phyloP scores from a whole-genome alignment of 2,329 filamentous ascomycete species.

The Fusarium luffae region DNA sequence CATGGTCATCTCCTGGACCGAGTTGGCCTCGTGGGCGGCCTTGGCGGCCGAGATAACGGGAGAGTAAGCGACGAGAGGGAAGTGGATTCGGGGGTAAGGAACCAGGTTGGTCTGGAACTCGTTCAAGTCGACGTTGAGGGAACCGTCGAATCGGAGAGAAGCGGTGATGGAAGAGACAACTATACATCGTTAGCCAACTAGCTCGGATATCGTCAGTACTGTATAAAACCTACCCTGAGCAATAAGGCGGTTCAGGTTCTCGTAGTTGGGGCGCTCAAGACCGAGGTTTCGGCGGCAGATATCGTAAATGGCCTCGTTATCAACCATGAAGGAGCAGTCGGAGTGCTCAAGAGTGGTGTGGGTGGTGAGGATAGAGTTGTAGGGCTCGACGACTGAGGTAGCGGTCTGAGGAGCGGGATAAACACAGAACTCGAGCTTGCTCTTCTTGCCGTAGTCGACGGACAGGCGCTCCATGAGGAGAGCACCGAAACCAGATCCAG shows the following conservation, averaged over 20 bases:
- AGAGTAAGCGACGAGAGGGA: constrained; percentile 96
- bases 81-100: constrained; percentile 98
- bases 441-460: constrained; percentile 99
- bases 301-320: constrained; percentile 99
- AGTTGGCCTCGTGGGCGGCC: constrained; percentile 97
- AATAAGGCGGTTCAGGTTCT: constrained; percentile 98
- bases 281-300: constrained; percentile 98
- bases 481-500: constrained; percentile 97
- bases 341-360: constrained; percentile 99
- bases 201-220: not conserved
- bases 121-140: constrained; percentile 98
- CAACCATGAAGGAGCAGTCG: constrained; percentile 99
- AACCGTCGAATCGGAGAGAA: constrained; percentile 97
- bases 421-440: constrained; percentile 99
- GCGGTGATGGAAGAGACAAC: constrained; percentile 99
- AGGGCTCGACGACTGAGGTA: constrained; percentile 97
- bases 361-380: constrained; percentile 99
- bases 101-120: constrained; percentile 99
- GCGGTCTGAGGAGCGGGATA: constrained; percentile 98
- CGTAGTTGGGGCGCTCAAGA: constrained; percentile 96
- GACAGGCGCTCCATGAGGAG: constrained; percentile 99
- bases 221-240: constrained; percentile 77
- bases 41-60: constrained; percentile 95
- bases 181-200: constrained; percentile 52
- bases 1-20: constrained; percentile 97